Conservation (phyloP, 768 basidiomycete genomes). For the Phaeolepiota aurea region DNA sequence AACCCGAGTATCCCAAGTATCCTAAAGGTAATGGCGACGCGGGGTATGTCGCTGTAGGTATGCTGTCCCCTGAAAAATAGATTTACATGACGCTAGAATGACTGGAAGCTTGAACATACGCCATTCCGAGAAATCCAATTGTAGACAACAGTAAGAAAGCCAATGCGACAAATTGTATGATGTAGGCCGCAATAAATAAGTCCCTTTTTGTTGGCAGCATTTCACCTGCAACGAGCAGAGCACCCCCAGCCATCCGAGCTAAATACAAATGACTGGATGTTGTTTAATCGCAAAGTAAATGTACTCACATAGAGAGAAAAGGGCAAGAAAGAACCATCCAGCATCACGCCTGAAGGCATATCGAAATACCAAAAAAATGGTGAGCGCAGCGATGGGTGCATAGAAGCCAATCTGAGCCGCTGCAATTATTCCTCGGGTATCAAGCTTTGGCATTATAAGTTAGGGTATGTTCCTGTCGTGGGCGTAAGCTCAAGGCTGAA, state of each 20-base stretch:
- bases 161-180: conserved; percentile 36
- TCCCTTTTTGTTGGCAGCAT: conserved; percentile 26
- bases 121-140: conserved; percentile 43
- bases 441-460: conserved; percentile 31
- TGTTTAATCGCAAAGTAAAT: not conserved
- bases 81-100: conserved; percentile 13
- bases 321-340: conserved; percentile 61
- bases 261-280: not conserved
- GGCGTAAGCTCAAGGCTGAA: too few species aligned
- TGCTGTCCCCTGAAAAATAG: conserved; percentile 33
- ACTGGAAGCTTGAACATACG: conserved; percentile 20
- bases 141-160: conserved; percentile 31
- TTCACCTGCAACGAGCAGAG: conserved; percentile 49
- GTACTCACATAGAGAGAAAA: conserved; percentile 49
- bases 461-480: too few species aligned
- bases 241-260: conserved; percentile 55
- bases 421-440: conserved; percentile 42
- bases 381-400: conserved; percentile 41
- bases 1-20: conserved; percentile 26
- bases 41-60: conserved; percentile 41
- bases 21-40: conserved; percentile 28
- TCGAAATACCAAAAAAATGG: conserved; percentile 34
- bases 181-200: conserved; percentile 45
- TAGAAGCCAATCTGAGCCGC: conserved; percentile 55
- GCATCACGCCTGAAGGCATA: conserved; percentile 52